phyloP scores from a whole-genome alignment of 805 yeast species.

The Sungouiella blattae region DNA sequence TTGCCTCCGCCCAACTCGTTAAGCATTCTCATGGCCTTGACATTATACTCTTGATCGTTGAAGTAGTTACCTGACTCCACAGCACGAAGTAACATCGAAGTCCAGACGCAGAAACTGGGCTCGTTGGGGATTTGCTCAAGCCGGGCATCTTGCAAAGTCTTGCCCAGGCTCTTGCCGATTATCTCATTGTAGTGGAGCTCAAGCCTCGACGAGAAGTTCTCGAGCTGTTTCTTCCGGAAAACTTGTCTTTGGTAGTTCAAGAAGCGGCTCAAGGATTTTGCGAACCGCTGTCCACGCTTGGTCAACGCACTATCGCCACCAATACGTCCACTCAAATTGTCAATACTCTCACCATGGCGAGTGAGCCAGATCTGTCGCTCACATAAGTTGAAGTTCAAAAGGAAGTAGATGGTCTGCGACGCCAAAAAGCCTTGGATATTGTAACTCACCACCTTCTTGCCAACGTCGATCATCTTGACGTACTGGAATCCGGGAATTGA shows the following conservation, averaged over 20 bases:
- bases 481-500: conserved; percentile 67
- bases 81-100: conserved; percentile 79
- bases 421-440: conserved; percentile 85
- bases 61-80: conserved; percentile 75
- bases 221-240: conserved; percentile 62
- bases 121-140: conserved; percentile 44
- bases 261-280: conserved; percentile 70
- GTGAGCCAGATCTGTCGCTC: conserved; percentile 94
- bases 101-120: conserved; percentile 85
- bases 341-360: conserved; percentile 89
- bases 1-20: conserved; percentile 93
- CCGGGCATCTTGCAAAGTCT: background rate
- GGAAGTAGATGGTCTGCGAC: conserved; percentile 87
- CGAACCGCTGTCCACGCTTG: conserved; percentile 69
- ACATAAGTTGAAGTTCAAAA: conserved; percentile 75
- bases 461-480: conserved; percentile 94
- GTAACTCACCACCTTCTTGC: conserved; percentile 88
- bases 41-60: conserved; percentile 67
- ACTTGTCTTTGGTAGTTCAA: conserved; percentile 66
- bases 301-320: conserved; percentile 91
- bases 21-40: conserved; percentile 88
- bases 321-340: conserved; percentile 78
- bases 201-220: conserved; percentile 45
- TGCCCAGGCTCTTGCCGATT: conserved; percentile 22
- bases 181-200: conserved; percentile 39